These are phyloP conservation scores for Trametes sanguinea DNA, from an alignment of 768 basidiomycete genomes.

Conservation along the genomic window DNA sequence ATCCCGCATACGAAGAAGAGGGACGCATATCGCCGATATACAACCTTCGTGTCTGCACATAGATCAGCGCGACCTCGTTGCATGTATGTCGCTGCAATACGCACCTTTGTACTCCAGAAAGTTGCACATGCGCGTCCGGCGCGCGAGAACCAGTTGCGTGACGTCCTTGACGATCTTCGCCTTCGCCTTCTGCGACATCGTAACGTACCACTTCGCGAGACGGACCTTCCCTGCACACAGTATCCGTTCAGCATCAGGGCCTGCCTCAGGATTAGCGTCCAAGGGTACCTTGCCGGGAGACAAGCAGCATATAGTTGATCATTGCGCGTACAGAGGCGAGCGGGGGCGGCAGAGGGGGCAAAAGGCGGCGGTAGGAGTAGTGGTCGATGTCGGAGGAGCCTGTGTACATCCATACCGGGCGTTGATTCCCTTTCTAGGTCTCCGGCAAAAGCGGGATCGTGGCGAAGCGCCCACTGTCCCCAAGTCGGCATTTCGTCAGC, in stretches of 20 bases:
- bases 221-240: constrained; percentile 79
- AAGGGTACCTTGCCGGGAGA: constrained; percentile 83
- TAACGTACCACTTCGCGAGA: constrained; percentile 94
- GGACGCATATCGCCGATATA: constrained; percentile 94
- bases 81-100: constrained; percentile 20
- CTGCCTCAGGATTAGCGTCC: background rate
- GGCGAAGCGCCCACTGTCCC: background rate
- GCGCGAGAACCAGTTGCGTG: constrained; percentile 86
- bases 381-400: background rate
- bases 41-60: constrained; percentile 72
- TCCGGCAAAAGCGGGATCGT: constrained; percentile 11
- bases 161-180: constrained; percentile 95
- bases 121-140: constrained; percentile 92
- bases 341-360: background rate
- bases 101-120: constrained; percentile 95
- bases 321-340: constrained; percentile 37
- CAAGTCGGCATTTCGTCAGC: constrained; percentile 4
- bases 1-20: constrained; percentile 94
- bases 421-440: constrained; percentile 21
- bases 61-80: constrained; percentile 26
- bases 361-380: background rate
- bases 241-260: constrained; percentile 21
- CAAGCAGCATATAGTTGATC: constrained; percentile 92
- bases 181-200: constrained; percentile 78
- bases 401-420: background rate